These are phyloP conservation scores for Arabidopsis hybrid DNA, from an alignment of 441 rosid species.

Conservation along the genomic window DNA sequence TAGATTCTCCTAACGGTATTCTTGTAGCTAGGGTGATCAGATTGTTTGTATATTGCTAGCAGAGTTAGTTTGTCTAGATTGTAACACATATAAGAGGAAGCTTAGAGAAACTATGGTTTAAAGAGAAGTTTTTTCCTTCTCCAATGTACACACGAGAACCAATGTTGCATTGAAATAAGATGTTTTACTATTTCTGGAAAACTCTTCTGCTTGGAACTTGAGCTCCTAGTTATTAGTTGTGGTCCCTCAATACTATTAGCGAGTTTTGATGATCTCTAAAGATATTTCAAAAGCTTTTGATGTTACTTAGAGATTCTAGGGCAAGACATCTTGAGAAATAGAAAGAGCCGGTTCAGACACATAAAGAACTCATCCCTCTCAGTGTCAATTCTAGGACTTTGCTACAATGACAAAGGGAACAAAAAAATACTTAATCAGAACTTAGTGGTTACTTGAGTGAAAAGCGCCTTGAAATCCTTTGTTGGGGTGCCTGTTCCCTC, in stretches of 20 bases:
- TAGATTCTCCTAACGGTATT: constrained; percentile 38
- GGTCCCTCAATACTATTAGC: constrained; percentile 29
- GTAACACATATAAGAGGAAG: constrained; percentile 39
- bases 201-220: constrained; percentile 37
- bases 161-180: constrained; percentile 41
- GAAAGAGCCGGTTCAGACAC: constrained; percentile 33
- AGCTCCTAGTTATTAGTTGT: constrained; percentile 34
- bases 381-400: constrained; percentile 26
- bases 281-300: constrained; percentile 33
- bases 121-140: constrained; percentile 29
- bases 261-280: constrained; percentile 29
- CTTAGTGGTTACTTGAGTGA: constrained; percentile 63
- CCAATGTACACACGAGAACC: constrained; percentile 43
- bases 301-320: constrained; percentile 17
- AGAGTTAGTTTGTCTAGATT: constrained; percentile 37
- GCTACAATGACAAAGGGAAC: constrained; percentile 13
- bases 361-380: constrained; percentile 23
- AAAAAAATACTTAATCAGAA: constrained; percentile 47
- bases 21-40: constrained; percentile 44
- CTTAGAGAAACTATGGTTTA: constrained; percentile 20
- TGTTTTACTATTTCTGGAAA: constrained; percentile 41
- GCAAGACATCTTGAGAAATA: constrained; percentile 31
- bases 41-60: constrained; percentile 41
- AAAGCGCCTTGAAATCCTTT: constrained; percentile 81
- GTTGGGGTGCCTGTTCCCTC: constrained; percentile 87